Evolutionary conservation across 163 green algal genomes (phyloP).

Genomic region (Chlorella variabilis): DNA sequence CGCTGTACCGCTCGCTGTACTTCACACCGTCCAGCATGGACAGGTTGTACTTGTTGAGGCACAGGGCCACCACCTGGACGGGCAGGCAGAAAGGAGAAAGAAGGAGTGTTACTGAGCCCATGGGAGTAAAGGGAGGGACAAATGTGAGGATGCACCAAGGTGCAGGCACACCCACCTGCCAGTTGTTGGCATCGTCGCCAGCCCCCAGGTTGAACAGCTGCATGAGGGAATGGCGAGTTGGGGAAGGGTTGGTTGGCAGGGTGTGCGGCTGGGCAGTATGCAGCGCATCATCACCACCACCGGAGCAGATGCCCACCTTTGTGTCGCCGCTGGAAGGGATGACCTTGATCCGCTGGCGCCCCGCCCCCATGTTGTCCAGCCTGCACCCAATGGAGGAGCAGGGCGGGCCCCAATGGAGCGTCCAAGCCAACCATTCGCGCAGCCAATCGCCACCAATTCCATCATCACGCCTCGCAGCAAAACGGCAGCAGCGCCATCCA

Average conservation of each 20-base stretch:
- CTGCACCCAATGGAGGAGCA: too few species aligned
- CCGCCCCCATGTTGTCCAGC: neutral
- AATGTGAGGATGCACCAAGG: too few species aligned
- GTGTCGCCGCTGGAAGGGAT: neutral
- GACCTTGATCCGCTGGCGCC: neutral
- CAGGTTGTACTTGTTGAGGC: neutral
- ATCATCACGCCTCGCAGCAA: too few species aligned
- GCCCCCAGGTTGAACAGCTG: slow-evolving; percentile 12
- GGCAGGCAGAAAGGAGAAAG: too few species aligned
- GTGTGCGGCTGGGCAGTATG: neutral
- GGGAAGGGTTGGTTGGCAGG: too few species aligned
- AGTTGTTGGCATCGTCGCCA: slow-evolving; percentile 18
- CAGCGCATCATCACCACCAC: neutral
- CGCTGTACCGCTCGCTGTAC: neutral
- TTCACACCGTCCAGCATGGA: neutral
- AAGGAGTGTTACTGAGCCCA: too few species aligned
- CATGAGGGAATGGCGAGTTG: neutral
- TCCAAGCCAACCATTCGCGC: too few species aligned
- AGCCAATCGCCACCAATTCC: too few species aligned
- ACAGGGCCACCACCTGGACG: slow-evolving; percentile 1
- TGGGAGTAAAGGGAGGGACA: too few species aligned
- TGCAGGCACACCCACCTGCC: too few species aligned
- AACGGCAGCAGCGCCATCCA: too few species aligned
- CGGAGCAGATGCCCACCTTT: neutral
- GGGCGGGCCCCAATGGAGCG: too few species aligned